These are phyloP conservation scores for Thamnidium elegans DNA, from an alignment of 192 early-diverging fungal genomes.

Conservation along the genomic window DNA sequence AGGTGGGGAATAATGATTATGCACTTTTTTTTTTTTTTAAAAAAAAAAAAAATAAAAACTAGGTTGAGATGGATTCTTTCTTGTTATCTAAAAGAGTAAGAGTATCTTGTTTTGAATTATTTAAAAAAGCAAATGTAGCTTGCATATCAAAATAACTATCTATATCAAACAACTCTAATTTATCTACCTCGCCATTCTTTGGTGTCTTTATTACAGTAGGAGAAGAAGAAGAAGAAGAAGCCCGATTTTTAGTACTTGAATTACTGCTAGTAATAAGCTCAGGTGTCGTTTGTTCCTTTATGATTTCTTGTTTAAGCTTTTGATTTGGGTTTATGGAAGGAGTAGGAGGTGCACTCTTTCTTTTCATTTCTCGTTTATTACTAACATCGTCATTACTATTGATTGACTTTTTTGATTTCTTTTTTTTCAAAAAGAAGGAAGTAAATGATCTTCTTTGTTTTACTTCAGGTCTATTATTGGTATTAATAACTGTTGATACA, in stretches of 20 bases:
- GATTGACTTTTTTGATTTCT: neutral
- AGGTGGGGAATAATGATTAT: no score
- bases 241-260: no score
- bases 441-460: constrained; percentile 9
- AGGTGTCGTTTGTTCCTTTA: neutral
- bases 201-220: no score
- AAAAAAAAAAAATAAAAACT: no score
- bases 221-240: no score
- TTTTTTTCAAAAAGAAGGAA: constrained; percentile 12
- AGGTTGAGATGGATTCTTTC: no score
- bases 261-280: neutral
- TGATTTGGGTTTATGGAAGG: neutral
- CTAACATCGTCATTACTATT: neutral
- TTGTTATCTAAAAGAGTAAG: no score
- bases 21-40: no score
- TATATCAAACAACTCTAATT: constrained; percentile 5
- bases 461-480: neutral
- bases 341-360: constrained; percentile 16
- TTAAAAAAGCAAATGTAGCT: constrained; percentile 12
- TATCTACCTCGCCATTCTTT: neutral
- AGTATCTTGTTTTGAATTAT: neutral
- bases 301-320: neutral
- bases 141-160: constrained; percentile 17
- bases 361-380: neutral
- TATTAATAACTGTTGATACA: neutral